Evolutionary conservation across 768 basidiomycete species (phyloP).

Genomic region (Lyophyllum semitale): DNA sequence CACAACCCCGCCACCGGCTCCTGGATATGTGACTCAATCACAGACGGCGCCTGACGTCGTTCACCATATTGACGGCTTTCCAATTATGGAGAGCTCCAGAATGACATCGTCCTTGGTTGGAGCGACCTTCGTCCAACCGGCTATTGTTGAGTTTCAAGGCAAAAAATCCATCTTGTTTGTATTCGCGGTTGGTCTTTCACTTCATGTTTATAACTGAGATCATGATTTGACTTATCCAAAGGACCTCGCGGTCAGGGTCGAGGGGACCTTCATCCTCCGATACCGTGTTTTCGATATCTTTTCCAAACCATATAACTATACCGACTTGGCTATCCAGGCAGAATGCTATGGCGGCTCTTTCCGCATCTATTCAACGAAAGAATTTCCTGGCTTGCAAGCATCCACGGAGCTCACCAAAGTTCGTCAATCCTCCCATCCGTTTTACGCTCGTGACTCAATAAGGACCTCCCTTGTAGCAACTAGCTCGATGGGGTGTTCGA

Average conservation of each 20-base stretch:
- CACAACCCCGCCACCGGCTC: not conserved
- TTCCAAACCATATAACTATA: constrained; percentile 32
- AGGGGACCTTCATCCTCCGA: constrained; percentile 66
- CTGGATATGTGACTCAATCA: constrained; percentile 4
- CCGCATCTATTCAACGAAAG: constrained; percentile 70
- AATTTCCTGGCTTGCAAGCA: constrained; percentile 66
- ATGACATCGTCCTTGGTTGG: constrained; percentile 58
- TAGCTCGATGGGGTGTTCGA: constrained; percentile 58
- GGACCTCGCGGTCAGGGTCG: constrained; percentile 73
- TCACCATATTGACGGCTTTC: constrained; percentile 38
- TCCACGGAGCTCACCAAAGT: constrained; percentile 74
- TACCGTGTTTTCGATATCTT: constrained; percentile 69
- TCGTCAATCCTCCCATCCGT: constrained; percentile 6
- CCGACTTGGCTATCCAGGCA: constrained; percentile 51
- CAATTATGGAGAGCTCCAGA: constrained; percentile 52
- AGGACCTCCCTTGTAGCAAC: constrained; percentile 34
- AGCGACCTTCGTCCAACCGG: constrained; percentile 60
- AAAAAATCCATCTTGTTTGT: constrained; percentile 60
- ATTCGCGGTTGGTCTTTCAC: constrained; percentile 50
- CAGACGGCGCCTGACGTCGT: constrained; percentile 37
- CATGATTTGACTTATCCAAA: constrained; percentile 23
- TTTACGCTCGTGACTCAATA: not conserved
- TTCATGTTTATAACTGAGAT: constrained; percentile 4
- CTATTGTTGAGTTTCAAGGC: constrained; percentile 57
- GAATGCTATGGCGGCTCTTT: constrained; percentile 68